Percentiles rank a stretch among this genome's conserved stretches.
Evolutionary conservation across 768 basidiomycete genomes (phyloP).

Genomic region (Auricularia cornea): DNA sequence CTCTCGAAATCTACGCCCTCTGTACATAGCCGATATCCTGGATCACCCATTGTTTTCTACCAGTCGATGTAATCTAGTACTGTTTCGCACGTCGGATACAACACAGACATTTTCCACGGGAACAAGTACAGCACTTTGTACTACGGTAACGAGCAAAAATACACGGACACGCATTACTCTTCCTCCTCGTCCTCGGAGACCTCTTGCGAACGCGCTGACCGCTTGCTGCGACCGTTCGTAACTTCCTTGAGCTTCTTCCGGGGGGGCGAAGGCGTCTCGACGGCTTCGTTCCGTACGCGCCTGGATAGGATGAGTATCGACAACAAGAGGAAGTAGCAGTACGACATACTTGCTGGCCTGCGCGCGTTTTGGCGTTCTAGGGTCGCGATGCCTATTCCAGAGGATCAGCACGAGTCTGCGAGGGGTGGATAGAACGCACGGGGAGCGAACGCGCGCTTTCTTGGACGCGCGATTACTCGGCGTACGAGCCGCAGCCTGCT

Average conservation of each 20-base stretch:
- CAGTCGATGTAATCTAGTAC: too few species aligned
- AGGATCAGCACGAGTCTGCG: neutral
- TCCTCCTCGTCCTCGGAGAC: neutral
- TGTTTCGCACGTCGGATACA: too few species aligned
- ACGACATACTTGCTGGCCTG: neutral
- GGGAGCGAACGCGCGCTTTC: neutral
- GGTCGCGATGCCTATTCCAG: neutral
- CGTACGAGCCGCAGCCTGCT: neutral
- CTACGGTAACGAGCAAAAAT: too few species aligned
- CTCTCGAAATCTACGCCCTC: too few species aligned
- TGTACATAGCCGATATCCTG: neutral
- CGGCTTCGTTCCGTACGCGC: neutral
- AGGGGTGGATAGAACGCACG: neutral
- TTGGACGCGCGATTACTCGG: neutral
- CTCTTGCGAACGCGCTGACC: neutral
- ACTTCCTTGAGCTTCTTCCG: neutral
- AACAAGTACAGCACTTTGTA: too few species aligned
- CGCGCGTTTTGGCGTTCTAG: too few species aligned
- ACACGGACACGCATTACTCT: too few species aligned
- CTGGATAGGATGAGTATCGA: neutral
- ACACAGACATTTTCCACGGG: too few species aligned
- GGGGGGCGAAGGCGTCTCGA: neutral
- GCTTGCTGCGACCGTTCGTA: neutral
- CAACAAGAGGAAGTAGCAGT: too few species aligned
- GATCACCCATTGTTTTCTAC: too few species aligned